Base-by-base conservation (phyloP, 768 basidiomycete genomes). In the Termitomyces sp. region DNA sequence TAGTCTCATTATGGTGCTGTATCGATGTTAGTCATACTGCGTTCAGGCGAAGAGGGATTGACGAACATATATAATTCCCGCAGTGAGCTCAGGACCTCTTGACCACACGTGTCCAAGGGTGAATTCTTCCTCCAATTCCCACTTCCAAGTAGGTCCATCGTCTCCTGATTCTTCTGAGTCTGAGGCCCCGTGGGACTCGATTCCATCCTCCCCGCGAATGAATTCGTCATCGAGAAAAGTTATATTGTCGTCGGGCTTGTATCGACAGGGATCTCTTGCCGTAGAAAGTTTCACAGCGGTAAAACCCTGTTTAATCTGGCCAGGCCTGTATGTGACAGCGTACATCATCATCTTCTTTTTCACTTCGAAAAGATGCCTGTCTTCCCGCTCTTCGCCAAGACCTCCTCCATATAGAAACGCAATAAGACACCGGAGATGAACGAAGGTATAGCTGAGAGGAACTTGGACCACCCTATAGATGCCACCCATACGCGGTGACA, bases 91-190 rank as follows among this genome's bases (percentile, higher is more conserved):
- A 29, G 75, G 72, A 11, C 81, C 78, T 51, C 78, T 78, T 0
- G 80, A 77, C 86, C 88, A 91, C 4, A 82, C 83, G 66, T 85
- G 82, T 8, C 69, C 78, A 14, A 91, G 69, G 0, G 82, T 81
- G 52, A 83, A 80, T 63, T 89, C 88, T 66, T 88, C 86, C 67
- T 91, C 89, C 2, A 84, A 81, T 55, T 85, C 82, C 89, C 88
- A 91, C 46, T 76, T 79, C 83, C 87, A 89, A 9, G 76, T 79
- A 5, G 79, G 79, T 0, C 79, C 75, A 42, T 74, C 76, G 1
- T 74, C 74, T 11, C 72, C 74, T 32, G 68, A 67, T 15, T 69
- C 70, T 17, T 68, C 70, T 5, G 60, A 64, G 17, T 63, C 59
- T 25, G 67, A 65, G n/a, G 60, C 65, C 4, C 65, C 65, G 43